Evolutionary conservation across 108 stramenopile genomes (phyloP), one percentile per base, ranked within the genome.

Genomic region (Pelagomonas calceolata): DNA sequence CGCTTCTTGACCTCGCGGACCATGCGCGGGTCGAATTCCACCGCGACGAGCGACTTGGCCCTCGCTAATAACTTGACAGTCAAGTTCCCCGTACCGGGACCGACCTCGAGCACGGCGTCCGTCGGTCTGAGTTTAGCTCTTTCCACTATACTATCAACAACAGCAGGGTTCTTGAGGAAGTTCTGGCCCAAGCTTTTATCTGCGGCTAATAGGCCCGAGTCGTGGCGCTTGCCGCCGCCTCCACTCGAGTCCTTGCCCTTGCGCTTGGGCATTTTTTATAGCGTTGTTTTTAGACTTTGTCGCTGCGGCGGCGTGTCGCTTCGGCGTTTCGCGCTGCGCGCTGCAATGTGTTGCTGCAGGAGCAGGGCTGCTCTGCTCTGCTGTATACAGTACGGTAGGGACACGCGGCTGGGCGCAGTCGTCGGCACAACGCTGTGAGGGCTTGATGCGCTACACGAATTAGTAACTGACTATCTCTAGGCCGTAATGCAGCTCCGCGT

Each of bases 151-250:
- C 92, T 84, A 33, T 93, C 86, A 29, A 99, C 95, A 14, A 99
- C 92, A 35, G 95, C 94, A n/a, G 98, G 98, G 81, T 99, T 99
- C 79, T 98, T 98, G 69, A 98, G 85, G 71, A 99, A 99, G 77
- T 99, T 93, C 86, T 99, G 97, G 35, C 98, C 98, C 34, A 96
- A 85, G 4, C 82, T 80, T 3, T 91, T 97, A 77, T 96, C 95
- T 32, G 84, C 78, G 1, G 82, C 68, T 32, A 81, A 63, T 17
- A 43, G 39, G 39, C 39, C 12, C 39, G 39, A 43, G 81, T 63
- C 33, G 79, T 75, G 30, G 81, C 81, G 36, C 74, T 79, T 26
- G 66, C 39, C 17, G 71, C 34, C 68, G 68, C n/a, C 32, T 34
- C 36, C 36, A 31, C 64, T 35, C 51, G 71, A 31, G 34, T 65